Evolutionary conservation across 2,329 filamentous ascomycete species (phyloP).

Genomic region (Pseudogymnoascus sp.): DNA sequence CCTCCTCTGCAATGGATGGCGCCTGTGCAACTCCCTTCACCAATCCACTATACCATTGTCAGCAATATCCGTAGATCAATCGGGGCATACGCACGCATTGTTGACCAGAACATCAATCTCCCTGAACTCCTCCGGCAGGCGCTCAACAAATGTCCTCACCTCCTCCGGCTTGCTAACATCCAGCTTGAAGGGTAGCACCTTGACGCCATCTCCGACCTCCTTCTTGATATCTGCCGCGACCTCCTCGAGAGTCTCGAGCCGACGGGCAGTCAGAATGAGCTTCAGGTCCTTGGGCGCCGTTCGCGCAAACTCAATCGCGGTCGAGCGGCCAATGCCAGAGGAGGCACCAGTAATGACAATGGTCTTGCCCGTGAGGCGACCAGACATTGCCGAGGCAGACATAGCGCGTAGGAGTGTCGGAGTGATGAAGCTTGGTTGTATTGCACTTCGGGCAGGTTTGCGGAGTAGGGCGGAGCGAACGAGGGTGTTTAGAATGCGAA

Average conservation of each 20-base stretch:
- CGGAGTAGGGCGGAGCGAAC: not conserved
- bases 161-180: constrained; percentile 78
- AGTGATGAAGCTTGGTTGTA: not conserved
- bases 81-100: constrained; percentile 66
- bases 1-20: constrained; percentile 70
- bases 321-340: constrained; percentile 78
- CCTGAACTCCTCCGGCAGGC: constrained; percentile 71
- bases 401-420: constrained; percentile 37
- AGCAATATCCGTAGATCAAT: not conserved
- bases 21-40: constrained; percentile 83
- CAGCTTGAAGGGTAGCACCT: constrained; percentile 73
- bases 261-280: constrained; percentile 80
- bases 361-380: constrained; percentile 89
- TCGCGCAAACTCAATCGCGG: constrained; percentile 86
- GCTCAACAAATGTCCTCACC: constrained; percentile 62
- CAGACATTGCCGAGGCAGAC: constrained; percentile 58
- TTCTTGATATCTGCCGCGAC: constrained; percentile 67
- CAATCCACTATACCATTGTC: constrained; percentile 53
- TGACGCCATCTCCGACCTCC: constrained; percentile 70
- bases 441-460: not conserved
- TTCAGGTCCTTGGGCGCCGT: constrained; percentile 72
- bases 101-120: constrained; percentile 87
- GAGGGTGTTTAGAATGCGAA: not conserved
- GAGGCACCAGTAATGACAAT: constrained; percentile 86
- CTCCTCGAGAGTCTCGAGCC: constrained; percentile 68